Evolutionary conservation across 176 grass and related monocot species (phyloP).

Genomic region (Lolium rigidum): DNA sequence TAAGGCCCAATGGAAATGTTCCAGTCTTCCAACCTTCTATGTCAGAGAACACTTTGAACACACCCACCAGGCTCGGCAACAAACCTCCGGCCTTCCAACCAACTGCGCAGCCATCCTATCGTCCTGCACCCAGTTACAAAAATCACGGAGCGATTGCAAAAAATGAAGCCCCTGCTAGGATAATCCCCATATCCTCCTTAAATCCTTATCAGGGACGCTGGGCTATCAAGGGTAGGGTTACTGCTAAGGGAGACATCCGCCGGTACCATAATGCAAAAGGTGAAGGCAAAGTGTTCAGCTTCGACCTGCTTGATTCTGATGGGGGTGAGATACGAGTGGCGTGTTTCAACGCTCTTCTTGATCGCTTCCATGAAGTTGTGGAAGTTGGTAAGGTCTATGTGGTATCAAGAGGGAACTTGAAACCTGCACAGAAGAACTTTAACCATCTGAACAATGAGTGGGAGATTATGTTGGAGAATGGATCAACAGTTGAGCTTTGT

Average conservation of each 20-base stretch:
- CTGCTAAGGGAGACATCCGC: conserved; percentile 84
- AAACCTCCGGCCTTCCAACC: conserved; percentile 55
- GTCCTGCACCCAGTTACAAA: conserved; percentile 79
- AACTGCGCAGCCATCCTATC: conserved; percentile 74
- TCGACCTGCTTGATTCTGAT: conserved; percentile 94
- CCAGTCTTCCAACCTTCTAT: conserved; percentile 42
- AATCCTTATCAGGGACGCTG: conserved; percentile 97
- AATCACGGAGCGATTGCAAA: conserved; percentile 81
- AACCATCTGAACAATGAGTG: conserved; percentile 96
- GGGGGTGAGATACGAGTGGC: conserved; percentile 85
- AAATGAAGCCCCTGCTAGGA: conserved; percentile 88
- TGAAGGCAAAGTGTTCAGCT: conserved; percentile 98
- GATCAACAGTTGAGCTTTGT: conserved; percentile 79
- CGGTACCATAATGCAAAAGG: conserved; percentile 95
- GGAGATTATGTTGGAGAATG: conserved; percentile 86
- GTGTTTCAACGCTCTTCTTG: conserved; percentile 81
- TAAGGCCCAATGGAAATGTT: conserved; percentile 50
- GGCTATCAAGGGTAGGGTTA: conserved; percentile 94
- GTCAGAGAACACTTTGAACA: conserved; percentile 47
- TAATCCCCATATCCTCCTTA: conserved; percentile 79
- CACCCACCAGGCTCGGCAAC: conserved; percentile 36
- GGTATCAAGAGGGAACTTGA: conserved; percentile 88
- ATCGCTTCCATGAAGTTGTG: conserved; percentile 84
- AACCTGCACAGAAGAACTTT: conserved; percentile 78
- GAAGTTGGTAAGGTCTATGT: conserved; percentile 95